Conservation (phyloP, 208 protist genomes). For the Lotmaria passim region DNA sequence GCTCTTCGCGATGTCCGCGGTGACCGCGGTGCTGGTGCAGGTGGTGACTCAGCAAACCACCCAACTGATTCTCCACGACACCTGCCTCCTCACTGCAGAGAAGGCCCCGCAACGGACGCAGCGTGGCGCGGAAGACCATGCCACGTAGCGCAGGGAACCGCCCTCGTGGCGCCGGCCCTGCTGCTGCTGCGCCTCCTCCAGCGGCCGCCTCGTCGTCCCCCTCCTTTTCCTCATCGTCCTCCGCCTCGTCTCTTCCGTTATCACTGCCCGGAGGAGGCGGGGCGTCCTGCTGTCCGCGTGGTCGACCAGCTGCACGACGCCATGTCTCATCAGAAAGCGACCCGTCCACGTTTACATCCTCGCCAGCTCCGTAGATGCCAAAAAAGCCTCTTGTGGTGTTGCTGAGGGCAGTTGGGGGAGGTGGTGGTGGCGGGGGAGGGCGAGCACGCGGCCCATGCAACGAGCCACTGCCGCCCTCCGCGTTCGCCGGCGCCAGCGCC, state of each 20-base stretch:
- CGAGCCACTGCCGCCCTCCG: not conserved
- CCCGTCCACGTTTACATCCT: conserved; percentile 16
- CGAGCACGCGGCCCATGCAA: not conserved
- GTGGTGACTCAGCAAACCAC: not conserved
- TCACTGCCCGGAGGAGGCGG: not conserved
- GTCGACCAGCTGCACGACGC: not conserved
- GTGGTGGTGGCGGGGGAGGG: not conserved
- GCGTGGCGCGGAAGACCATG: conserved; percentile 34
- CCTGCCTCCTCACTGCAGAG: conserved; percentile 42
- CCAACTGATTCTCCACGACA: conserved; percentile 29
- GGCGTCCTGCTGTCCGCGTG: not conserved
- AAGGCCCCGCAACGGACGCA: conserved; percentile 38
- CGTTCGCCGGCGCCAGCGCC: not conserved
- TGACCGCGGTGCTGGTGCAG: conserved; percentile 1
- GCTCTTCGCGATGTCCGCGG: not conserved
- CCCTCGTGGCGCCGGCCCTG: too few relatives aligned
- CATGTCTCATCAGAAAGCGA: not conserved
- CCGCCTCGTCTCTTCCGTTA: not conserved
- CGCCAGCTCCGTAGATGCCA: conserved; percentile 1
- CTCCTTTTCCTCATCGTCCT: not conserved
- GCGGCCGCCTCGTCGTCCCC: not conserved
- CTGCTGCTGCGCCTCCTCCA: too few relatives aligned
- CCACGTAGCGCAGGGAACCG: conserved; percentile 2
- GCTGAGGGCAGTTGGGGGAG: not conserved
- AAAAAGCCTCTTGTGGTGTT: not conserved